Evolutionary conservation across 495 filamentous ascomycete genomes (phyloP).

Genomic region (Penicilliopsis zonata): DNA sequence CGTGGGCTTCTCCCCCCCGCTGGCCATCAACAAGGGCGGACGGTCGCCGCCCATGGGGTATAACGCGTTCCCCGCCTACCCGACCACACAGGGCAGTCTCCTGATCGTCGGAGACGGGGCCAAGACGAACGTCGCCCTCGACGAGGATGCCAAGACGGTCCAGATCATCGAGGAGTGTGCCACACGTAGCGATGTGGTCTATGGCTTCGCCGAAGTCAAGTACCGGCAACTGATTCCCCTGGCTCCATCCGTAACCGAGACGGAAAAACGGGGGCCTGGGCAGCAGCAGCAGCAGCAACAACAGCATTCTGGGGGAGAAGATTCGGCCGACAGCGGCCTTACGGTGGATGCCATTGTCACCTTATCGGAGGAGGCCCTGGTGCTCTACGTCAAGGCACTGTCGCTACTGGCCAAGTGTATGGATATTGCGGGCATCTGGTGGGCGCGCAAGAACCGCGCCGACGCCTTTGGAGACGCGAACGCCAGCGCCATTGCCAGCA

Average conservation of each 20-base stretch:
- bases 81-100: constrained; percentile 46
- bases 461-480: constrained; percentile 42
- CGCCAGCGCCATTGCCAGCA: constrained; percentile 43
- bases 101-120: constrained; percentile 54
- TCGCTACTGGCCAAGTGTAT: constrained; percentile 85
- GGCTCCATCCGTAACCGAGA: constrained; percentile 55
- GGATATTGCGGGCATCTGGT: constrained; percentile 92
- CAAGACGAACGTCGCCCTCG: constrained; percentile 44
- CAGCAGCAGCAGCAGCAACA: no score
- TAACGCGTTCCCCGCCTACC: constrained; percentile 75
- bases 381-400: constrained; percentile 90
- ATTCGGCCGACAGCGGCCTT: constrained; percentile 35
- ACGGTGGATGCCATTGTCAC: constrained; percentile 77
- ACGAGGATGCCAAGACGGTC: constrained; percentile 72
- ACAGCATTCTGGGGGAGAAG: constrained; percentile 33
- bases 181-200: constrained; percentile 87
- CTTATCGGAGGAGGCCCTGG: constrained; percentile 86
- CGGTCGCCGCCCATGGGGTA: constrained; percentile 68
- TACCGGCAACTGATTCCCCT: constrained; percentile 90
- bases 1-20: constrained; percentile 56
- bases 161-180: constrained; percentile 83
- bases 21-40: constrained; percentile 52
- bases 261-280: constrained; percentile 23
- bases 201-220: constrained; percentile 95
- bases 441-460: constrained; percentile 63